These are phyloP conservation scores for Tylopilus sp. DNA, from an alignment of 768 basidiomycete species.

Conservation along the genomic window DNA sequence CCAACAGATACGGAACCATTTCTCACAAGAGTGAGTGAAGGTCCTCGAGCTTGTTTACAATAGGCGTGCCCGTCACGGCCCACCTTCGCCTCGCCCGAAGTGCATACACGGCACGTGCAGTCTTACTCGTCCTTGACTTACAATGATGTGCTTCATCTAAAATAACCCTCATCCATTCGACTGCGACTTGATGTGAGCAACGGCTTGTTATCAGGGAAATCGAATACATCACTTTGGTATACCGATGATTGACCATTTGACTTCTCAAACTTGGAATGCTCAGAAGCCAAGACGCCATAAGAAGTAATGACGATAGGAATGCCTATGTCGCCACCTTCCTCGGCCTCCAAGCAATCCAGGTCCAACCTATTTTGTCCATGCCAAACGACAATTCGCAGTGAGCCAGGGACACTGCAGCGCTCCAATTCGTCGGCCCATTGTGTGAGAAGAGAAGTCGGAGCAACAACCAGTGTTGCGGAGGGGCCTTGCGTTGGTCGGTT, in stretches of 20 bases:
- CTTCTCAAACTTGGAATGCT: conserved; percentile 71
- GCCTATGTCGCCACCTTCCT: conserved; percentile 45
- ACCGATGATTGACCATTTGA: conserved; percentile 50
- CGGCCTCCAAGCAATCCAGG: conserved; percentile 57
- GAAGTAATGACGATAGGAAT: conserved; percentile 87
- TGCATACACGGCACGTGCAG: conserved; percentile 85
- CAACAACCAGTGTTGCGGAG: conserved; percentile 83
- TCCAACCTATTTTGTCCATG: conserved; percentile 86
- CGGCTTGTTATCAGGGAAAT: background rate
- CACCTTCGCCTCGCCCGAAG: conserved; percentile 77
- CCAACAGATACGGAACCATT: conserved; percentile 38
- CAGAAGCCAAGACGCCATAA: conserved; percentile 88
- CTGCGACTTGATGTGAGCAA: conserved; percentile 34
- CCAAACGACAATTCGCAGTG: conserved; percentile 71
- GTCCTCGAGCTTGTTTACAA: conserved; percentile 91
- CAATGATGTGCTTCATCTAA: conserved; percentile 95
- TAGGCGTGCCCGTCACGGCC: conserved; percentile 95
- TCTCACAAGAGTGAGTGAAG: conserved; percentile 82
- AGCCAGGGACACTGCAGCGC: conserved; percentile 71
- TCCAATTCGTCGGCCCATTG: conserved; percentile 95
- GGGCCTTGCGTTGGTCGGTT: conserved; percentile 29
- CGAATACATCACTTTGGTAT: conserved; percentile 58
- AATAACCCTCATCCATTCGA: conserved; percentile 77
- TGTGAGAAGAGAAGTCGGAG: conserved; percentile 84
- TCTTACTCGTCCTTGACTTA: conserved; percentile 85